Evolutionary conservation across 2,329 filamentous ascomycete species (phyloP).

Genomic region (Monosporascus sp.): DNA sequence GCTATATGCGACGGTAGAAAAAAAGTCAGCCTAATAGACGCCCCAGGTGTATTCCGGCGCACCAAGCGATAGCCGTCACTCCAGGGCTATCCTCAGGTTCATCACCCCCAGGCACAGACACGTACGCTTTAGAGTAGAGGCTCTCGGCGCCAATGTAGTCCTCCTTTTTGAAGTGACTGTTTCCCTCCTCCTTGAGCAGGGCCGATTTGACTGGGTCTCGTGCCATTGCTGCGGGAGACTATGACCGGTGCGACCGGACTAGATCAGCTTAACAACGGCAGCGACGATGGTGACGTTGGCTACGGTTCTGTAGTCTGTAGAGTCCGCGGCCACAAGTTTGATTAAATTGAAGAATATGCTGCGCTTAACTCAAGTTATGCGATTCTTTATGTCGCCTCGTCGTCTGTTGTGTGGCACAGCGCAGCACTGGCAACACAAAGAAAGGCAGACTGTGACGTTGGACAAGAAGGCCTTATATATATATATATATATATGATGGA

Average conservation of each 20-base stretch:
- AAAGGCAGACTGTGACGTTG: no score
- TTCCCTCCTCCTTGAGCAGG: constrained; percentile 54
- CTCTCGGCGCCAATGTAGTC: constrained; percentile 64
- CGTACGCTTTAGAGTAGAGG: constrained; percentile 68
- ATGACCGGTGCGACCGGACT: constrained; percentile 10
- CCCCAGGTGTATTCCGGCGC: background rate
- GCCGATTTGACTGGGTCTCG: constrained; percentile 27
- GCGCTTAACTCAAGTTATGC: no score
- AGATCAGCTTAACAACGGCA: background rate
- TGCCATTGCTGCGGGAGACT: constrained; percentile 10
- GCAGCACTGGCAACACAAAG: no score
- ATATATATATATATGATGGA: no score
- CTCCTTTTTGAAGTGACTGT: constrained; percentile 58
- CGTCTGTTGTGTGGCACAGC: no score
- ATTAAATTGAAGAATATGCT: no score
- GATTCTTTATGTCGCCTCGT: no score
- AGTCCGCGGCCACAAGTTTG: no score
- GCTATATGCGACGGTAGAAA: constrained; percentile 33
- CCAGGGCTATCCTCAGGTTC: no score
- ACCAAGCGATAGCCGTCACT: no score
- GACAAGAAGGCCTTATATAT: no score
- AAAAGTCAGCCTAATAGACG: background rate
- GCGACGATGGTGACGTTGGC: background rate
- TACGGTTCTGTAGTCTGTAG: no score
- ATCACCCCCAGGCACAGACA: constrained; percentile 4